Base-by-base conservation (phyloP, 2,329 filamentous ascomycete species). In the Aureobasidium sp. region DNA sequence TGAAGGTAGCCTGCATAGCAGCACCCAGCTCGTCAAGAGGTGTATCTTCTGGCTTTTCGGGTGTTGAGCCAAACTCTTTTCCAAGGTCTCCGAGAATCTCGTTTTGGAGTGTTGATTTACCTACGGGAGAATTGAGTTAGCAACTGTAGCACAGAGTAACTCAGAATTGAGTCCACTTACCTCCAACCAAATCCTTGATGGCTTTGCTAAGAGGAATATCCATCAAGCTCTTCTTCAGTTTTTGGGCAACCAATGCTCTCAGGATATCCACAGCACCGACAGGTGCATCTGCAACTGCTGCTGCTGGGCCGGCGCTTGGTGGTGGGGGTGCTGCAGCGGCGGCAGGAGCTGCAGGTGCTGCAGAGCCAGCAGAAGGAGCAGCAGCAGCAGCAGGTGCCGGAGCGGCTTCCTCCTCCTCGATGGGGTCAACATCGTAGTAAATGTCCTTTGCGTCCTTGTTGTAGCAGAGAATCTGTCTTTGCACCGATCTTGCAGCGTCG, bases 401-500 rank as follows among this genome's bases (percentile, higher is more conserved):
- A 50, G 71, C 71, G 69, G 73, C 68, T 21, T 88, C 83, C 76
- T 97, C 94, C 62, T 99, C 94, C 71, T 95, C 91, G 34, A 96
- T 81, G 0, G 94, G 94, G 72, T 99, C 94, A 48, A 96, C 92
- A 73, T 97, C 93, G 77, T 99, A 99, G 81, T 99, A 99, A 67
- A 99, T 99, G 76, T 99, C 94, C 76, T 97, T 97, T 61, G 91
- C 89, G 73, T 99, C 94, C 77, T 99, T 99, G 82, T 96, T 97
- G 81, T 97, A 99, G 82, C 94, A 97, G 62, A 99, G 85, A 74
- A 99, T 97, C 76, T 97, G 93, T 74, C 94, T 86, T 78, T 97
- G 92, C 47, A 97, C 88, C 8, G 93, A 97, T 72, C 93, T 93
- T 64, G 94, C 94, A 61, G 94, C 94, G 78, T 99, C 94, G 78